These are phyloP conservation scores for Rhodotorula graminis DNA, from an alignment of 768 basidiomycete species.

Conservation along the genomic window DNA sequence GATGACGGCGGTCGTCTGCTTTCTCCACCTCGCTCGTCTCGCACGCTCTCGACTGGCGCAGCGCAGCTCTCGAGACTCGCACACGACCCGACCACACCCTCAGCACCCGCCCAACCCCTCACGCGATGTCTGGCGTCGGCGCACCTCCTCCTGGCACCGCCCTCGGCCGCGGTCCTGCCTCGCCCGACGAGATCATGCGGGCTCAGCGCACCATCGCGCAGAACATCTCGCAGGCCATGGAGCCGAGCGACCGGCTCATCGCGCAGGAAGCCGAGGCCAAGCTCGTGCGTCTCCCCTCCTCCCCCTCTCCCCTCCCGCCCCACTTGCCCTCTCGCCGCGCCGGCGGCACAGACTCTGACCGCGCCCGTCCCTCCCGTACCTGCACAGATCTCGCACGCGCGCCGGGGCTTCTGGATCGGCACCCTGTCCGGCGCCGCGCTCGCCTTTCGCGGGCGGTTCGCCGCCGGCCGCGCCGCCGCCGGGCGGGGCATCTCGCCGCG, in stretches of 20 bases:
- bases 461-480: slow-evolving; percentile 14
- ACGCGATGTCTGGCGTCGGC: no score
- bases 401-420: slow-evolving; percentile 21
- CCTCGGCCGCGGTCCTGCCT: not conserved
- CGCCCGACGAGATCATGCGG: not conserved
- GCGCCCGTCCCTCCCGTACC: no score
- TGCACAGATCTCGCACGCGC: not conserved
- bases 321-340: not conserved
- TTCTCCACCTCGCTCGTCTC: no score
- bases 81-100: no score
- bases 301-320: not conserved
- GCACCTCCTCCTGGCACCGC: not conserved
- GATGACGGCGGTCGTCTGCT: no score
- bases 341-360: not conserved
- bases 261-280: slow-evolving; percentile 3
- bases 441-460: slow-evolving; percentile 14
- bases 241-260: slow-evolving; percentile 17
- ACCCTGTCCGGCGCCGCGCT: slow-evolving; percentile 14
- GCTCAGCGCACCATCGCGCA: slow-evolving; percentile 2
- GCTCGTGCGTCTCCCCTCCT: not conserved
- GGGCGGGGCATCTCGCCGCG: slow-evolving; percentile 15
- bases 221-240: not conserved
- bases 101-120: no score
- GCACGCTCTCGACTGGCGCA: no score
- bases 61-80: no score